Percentiles rank a stretch among this genome's conserved stretches.
These are phyloP conservation scores for Nevesoporus exiguus DNA, from an alignment of 768 basidiomycete genomes.

Conservation along the genomic window DNA sequence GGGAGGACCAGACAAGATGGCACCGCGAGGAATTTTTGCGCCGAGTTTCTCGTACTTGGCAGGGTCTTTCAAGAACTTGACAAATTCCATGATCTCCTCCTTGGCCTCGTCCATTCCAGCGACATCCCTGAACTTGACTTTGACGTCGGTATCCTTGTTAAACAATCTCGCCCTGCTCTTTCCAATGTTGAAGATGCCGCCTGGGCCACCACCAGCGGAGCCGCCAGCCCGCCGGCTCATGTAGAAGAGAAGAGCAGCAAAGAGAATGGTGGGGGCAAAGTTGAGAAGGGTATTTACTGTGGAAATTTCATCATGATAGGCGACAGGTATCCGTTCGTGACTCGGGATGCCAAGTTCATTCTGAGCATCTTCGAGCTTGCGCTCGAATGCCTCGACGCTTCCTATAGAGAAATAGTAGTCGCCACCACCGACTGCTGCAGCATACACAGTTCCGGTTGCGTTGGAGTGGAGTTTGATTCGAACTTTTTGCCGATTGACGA, in stretches of 20 bases:
- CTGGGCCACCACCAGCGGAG: slow-evolving; percentile 59
- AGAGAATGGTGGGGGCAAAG: slow-evolving; percentile 92
- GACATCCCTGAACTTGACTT: slow-evolving; percentile 91
- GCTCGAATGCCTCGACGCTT: slow-evolving; percentile 94
- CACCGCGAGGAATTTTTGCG: slow-evolving; percentile 95
- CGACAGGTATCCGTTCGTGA: slow-evolving; percentile 92
- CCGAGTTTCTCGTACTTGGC: slow-evolving; percentile 92
- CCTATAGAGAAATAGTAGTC: slow-evolving; percentile 97
- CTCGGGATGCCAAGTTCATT: slow-evolving; percentile 87
- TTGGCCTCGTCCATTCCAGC: slow-evolving; percentile 99
- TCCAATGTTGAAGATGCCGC: slow-evolving; percentile 95
- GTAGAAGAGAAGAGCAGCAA: slow-evolving; percentile 87
- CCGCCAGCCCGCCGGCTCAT: slow-evolving; percentile 70
- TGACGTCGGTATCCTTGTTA: slow-evolving; percentile 95
- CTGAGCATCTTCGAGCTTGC: slow-evolving; percentile 93
- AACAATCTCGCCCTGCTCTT: slow-evolving; percentile 94
- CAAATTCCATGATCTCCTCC: slow-evolving; percentile 99
- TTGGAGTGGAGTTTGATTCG: slow-evolving; percentile 92
- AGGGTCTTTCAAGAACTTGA: slow-evolving; percentile 97
- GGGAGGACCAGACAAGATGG: slow-evolving; percentile 92
- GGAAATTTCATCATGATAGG: slow-evolving; percentile 93
- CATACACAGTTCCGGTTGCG: slow-evolving; percentile 76
- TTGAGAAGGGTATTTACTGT: slow-evolving; percentile 77
- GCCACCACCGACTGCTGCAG: slow-evolving; percentile 48
- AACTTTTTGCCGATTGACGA: slow-evolving; percentile 87